Evolutionary conservation across 345 rosid species (phyloP).

Genomic region (Passiflora organensis): DNA sequence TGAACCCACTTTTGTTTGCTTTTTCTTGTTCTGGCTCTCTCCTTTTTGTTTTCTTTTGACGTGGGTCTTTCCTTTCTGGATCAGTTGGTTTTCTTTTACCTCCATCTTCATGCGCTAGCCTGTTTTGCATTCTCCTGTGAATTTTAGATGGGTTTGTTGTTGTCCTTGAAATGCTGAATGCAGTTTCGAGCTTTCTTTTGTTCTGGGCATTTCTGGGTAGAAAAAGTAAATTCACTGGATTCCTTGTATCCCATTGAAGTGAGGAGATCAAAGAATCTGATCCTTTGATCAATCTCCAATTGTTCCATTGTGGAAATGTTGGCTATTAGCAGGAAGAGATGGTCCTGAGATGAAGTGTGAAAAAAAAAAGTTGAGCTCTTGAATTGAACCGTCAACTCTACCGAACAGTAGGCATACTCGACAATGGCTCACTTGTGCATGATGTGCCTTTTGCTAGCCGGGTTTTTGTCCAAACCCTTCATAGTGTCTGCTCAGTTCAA

Average conservation of each 20-base stretch:
- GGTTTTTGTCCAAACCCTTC: slow-evolving; percentile 47
- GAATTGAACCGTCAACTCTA: slow-evolving; percentile 8
- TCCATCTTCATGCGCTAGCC: slow-evolving; percentile 7
- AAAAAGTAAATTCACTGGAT: background rate
- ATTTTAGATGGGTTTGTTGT: slow-evolving; percentile 32
- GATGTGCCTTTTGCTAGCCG: slow-evolving; percentile 41
- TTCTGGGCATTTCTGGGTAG: background rate
- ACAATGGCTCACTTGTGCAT: slow-evolving; percentile 41
- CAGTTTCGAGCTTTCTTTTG: slow-evolving; percentile 25
- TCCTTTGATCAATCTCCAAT: slow-evolving; percentile 17
- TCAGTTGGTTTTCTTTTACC: slow-evolving; percentile 11
- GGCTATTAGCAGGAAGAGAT: background rate
- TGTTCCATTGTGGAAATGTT: background rate
- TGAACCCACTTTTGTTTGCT: slow-evolving; percentile 34
- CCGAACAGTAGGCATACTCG: background rate
- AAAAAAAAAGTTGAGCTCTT: slow-evolving; percentile 14
- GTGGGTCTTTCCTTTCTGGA: slow-evolving; percentile 14
- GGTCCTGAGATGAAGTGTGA: background rate
- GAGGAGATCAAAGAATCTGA: slow-evolving; percentile 1
- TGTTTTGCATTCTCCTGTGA: slow-evolving; percentile 10
- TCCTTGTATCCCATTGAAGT: slow-evolving; percentile 6
- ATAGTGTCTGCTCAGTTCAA: slow-evolving; percentile 38
- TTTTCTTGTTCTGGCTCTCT: slow-evolving; percentile 20
- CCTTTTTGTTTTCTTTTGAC: slow-evolving; percentile 15
- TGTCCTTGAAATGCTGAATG: slow-evolving; percentile 12